Evolutionary conservation across 2,329 filamentous ascomycete species (phyloP).

Genomic region (Xylaria digitata): DNA sequence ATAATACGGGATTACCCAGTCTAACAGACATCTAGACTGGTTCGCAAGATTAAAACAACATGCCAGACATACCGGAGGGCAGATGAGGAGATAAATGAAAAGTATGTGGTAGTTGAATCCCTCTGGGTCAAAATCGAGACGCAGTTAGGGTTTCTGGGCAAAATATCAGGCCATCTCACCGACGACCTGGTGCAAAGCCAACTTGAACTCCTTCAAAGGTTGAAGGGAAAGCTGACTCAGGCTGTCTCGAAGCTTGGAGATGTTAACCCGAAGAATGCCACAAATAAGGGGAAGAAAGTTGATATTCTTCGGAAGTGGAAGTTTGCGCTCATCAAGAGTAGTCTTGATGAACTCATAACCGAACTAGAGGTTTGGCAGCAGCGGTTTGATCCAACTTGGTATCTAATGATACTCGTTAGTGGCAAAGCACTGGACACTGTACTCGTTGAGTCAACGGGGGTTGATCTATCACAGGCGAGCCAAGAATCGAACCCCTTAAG

Average conservation of each 20-base stretch:
- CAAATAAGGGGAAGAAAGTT: slow-evolving; percentile 3
- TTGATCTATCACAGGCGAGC: background rate
- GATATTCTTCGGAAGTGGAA: slow-evolving; percentile 25
- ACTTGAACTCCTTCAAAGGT: slow-evolving; percentile 21
- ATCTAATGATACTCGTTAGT: slow-evolving; percentile 27
- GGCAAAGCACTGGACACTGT: slow-evolving; percentile 20
- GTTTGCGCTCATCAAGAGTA: slow-evolving; percentile 25
- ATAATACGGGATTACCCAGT: background rate
- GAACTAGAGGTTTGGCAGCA: slow-evolving; percentile 27
- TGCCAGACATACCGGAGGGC: slow-evolving; percentile 18
- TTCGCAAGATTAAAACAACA: slow-evolving; percentile 22
- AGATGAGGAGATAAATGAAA: slow-evolving; percentile 22
- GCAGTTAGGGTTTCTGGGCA: slow-evolving; percentile 21
- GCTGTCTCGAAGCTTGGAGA: slow-evolving; percentile 15
- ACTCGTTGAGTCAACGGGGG: slow-evolving; percentile 1
- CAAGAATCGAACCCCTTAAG: slow-evolving; percentile 4
- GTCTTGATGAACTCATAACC: slow-evolving; percentile 24
- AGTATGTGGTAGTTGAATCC: slow-evolving; percentile 11
- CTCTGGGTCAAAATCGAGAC: slow-evolving; percentile 25
- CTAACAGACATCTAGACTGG: slow-evolving; percentile 13
- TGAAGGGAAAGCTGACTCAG: slow-evolving; percentile 23
- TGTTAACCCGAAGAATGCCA: background rate
- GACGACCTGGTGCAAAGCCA: slow-evolving; percentile 26
- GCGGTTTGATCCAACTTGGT: slow-evolving; percentile 29
- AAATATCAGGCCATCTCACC: slow-evolving; percentile 25